Evolutionary conservation across 2,329 filamentous ascomycete genomes (phyloP).

Genomic region (Colletotrichum aenigma): DNA sequence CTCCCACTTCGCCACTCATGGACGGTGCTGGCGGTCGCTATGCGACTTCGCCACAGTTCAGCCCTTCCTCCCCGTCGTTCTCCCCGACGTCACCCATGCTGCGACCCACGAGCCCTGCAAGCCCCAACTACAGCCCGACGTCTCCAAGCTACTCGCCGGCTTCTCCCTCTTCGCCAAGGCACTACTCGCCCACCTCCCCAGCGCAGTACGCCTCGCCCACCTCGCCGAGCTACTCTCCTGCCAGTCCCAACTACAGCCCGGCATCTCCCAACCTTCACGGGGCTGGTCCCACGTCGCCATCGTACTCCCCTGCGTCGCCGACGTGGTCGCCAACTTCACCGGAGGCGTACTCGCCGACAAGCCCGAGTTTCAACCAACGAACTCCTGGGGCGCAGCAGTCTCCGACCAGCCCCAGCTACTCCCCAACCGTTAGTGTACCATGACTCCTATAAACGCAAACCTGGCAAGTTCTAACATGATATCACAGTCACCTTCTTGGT

Average conservation of each 20-base stretch:
- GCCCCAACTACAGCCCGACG: conserved; percentile 68
- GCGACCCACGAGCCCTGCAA: conserved; percentile 58
- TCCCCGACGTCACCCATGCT: conserved; percentile 66
- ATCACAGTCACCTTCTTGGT: conserved; percentile 49
- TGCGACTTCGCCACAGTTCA: conserved; percentile 66
- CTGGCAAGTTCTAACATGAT: conserved; percentile 27
- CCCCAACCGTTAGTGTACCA: conserved; percentile 59
- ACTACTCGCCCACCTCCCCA: conserved; percentile 76
- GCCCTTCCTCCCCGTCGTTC: conserved; percentile 67
- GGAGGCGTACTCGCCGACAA: conserved; percentile 66
- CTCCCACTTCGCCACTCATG: conserved; percentile 76
- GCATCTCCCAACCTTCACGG: conserved; percentile 62
- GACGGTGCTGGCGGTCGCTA: conserved; percentile 55
- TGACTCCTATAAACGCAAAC: background rate
- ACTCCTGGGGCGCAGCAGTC: conserved; percentile 60
- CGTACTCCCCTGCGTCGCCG: conserved; percentile 74
- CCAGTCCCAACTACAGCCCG: conserved; percentile 75
- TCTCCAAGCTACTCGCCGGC: conserved; percentile 70
- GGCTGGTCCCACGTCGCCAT: conserved; percentile 55
- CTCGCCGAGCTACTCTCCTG: conserved; percentile 74
- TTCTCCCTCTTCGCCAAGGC: conserved; percentile 59
- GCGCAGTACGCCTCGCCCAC: conserved; percentile 75
- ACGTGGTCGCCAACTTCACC: conserved; percentile 79
- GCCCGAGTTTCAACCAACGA: conserved; percentile 61
- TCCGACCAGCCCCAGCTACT: conserved; percentile 74